A percentile compares a stretch with the other conserved stretches of the same genome.
These are phyloP conservation scores for Salinomyces thailandicus DNA, from an alignment of 2,329 filamentous ascomycete genomes.

Conservation along the genomic window DNA sequence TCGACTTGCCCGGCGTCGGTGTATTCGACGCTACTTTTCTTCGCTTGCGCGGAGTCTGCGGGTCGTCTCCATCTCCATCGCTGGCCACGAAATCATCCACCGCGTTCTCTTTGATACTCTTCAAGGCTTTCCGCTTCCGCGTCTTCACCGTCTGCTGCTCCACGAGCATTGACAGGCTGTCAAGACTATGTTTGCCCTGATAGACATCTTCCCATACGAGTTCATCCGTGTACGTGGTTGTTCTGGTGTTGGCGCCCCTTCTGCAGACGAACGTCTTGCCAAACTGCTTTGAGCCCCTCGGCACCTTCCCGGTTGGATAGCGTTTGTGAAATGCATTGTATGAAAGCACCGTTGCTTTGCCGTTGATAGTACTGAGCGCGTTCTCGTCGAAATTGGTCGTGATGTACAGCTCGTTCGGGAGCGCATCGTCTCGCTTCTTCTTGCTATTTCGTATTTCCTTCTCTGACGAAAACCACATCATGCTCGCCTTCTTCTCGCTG, in stretches of 20 bases:
- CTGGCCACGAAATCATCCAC: conserved; percentile 37
- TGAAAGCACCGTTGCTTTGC: conserved; percentile 73
- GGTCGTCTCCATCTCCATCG: conserved; percentile 29
- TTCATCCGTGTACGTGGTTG: conserved; percentile 82
- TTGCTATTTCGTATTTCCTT: conserved; percentile 76
- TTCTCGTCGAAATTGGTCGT: conserved; percentile 81
- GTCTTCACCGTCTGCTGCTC: conserved; percentile 63
- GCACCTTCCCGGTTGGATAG: conserved; percentile 66
- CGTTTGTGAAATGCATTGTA: conserved; percentile 52
- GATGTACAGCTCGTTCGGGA: conserved; percentile 81
- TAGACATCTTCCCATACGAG: conserved; percentile 87
- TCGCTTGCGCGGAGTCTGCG: conserved; percentile 38
- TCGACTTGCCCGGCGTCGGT: conserved; percentile 34
- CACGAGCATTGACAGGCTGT: conserved; percentile 55
- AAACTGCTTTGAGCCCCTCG: conserved; percentile 60
- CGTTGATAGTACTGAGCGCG: conserved; percentile 78
- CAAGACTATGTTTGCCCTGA: conserved; percentile 54
- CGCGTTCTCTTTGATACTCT: conserved; percentile 24
- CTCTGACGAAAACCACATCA: conserved; percentile 93
- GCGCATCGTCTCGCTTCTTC: conserved; percentile 70
- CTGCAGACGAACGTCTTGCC: conserved; percentile 87
- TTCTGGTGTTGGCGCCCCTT: conserved; percentile 77
- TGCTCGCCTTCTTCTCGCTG: conserved; percentile 62
- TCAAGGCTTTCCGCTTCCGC: conserved; percentile 39
- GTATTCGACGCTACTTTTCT: conserved; percentile 38